A percentile compares a stretch with the other conserved stretches of the same genome.
Conservation (phyloP, 176 grass and related monocot genomes). For the Calamus simplicifolius region DNA sequence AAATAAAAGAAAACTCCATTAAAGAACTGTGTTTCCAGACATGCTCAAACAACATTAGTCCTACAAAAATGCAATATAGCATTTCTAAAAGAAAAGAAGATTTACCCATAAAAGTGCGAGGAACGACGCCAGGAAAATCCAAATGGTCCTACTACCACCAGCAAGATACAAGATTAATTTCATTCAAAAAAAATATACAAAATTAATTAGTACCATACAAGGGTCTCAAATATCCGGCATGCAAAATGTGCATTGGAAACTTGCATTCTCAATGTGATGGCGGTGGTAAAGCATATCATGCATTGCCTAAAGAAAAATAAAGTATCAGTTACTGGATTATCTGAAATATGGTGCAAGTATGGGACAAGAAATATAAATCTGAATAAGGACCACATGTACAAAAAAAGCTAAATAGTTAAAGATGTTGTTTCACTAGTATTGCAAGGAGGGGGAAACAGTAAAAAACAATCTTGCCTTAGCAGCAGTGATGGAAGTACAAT, state of each 20-base stretch:
- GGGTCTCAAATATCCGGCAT: too few species aligned
- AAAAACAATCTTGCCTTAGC: too few species aligned
- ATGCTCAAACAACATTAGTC: too few species aligned
- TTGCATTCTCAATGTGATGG: conserved; percentile 73
- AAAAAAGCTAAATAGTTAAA: too few species aligned
- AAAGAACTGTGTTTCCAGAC: too few species aligned
- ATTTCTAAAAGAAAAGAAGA: not conserved
- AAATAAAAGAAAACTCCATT: too few species aligned
- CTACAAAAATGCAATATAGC: too few species aligned
- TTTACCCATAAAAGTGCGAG: conserved; percentile 73
- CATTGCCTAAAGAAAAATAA: conserved; percentile 62
- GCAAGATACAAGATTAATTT: conserved; percentile 2
- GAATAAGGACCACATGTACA: not conserved
- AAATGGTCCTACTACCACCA: conserved; percentile 76
- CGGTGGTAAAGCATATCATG: conserved; percentile 86
- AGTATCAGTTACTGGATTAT: not conserved
- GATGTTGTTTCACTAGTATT: too few species aligned
- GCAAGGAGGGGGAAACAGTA: too few species aligned
- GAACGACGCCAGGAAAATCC: conserved; percentile 90
- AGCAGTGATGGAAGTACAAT: too few species aligned
- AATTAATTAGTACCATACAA: too few species aligned
- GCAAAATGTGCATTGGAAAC: not conserved
- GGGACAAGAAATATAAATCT: conserved; percentile 3
- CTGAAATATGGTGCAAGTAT: not conserved
- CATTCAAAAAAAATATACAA: not conserved